Conservation (phyloP, 169 alveolate species). For the Condylostoma magnum region DNA sequence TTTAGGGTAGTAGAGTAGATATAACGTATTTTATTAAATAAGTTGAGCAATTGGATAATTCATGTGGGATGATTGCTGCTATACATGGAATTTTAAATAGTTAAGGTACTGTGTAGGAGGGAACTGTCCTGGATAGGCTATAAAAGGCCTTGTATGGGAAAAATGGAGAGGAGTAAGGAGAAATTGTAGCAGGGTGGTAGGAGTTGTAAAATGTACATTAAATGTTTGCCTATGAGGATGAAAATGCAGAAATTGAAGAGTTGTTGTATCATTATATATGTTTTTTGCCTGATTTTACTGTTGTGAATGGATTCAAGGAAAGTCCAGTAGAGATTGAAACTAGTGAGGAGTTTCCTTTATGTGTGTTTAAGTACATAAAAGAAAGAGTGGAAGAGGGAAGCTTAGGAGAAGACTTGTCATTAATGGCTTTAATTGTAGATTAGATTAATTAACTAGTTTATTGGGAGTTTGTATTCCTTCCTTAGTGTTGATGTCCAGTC, state of each 20-base stretch:
- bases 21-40: conserved; percentile 64
- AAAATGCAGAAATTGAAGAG: not conserved
- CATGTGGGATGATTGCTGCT: conserved; percentile 77
- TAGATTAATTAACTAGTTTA: not conserved
- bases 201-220: conserved; percentile 60
- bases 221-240: conserved; percentile 16
- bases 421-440: conserved; percentile 22
- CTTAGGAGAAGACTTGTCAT: not conserved
- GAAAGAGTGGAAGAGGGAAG: not conserved
- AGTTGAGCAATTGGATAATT: conserved; percentile 60
- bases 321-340: not conserved
- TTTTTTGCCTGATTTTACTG: not conserved
- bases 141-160: conserved; percentile 30
- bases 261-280: conserved; percentile 11
- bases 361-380: not conserved
- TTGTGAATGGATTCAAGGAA: conserved; percentile 11
- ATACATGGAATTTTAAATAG: conserved; percentile 50
- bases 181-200: conserved; percentile 38
- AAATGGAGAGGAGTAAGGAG: conserved; percentile 53
- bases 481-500: too few species aligned
- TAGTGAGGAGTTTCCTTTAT: not conserved
- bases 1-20: conserved; percentile 16
- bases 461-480: too few species aligned
- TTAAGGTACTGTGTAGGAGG: conserved; percentile 31
- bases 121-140: conserved; percentile 43